phyloP scores from a whole-genome alignment of 768 basidiomycete species.

The Amanita subjunquillea region DNA sequence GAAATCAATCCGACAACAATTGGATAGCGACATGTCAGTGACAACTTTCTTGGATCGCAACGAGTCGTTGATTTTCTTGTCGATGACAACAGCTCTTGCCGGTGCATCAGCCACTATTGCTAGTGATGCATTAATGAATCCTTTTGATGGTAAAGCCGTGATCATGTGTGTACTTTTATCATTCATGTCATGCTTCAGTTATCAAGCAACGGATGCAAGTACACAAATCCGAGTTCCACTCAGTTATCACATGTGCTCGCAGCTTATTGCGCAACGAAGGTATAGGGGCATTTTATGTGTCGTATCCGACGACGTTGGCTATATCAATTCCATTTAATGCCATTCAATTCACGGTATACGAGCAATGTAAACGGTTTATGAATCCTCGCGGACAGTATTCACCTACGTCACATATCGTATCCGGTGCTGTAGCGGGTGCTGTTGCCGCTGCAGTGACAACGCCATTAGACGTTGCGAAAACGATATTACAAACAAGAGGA shows the following conservation, averaged over 20 bases:
- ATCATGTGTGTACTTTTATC: not conserved
- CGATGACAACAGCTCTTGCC: slow-evolving; percentile 54
- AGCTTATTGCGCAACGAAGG: slow-evolving; percentile 84
- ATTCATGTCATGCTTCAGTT: slow-evolving; percentile 38
- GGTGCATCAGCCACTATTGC: slow-evolving; percentile 93
- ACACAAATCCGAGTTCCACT: slow-evolving; percentile 85
- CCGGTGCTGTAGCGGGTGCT: slow-evolving; percentile 88
- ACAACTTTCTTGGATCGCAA: not conserved
- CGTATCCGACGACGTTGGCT: slow-evolving; percentile 94
- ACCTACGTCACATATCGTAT: slow-evolving; percentile 84
- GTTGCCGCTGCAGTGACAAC: slow-evolving; percentile 94
- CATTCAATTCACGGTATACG: slow-evolving; percentile 95
- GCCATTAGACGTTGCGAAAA: slow-evolving; percentile 96
- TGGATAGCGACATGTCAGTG: slow-evolving; percentile 82
- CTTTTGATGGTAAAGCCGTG: slow-evolving; percentile 79
- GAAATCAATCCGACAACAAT: slow-evolving; percentile 71
- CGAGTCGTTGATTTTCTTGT: not conserved
- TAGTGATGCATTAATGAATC: slow-evolving; percentile 97
- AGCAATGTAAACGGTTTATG: slow-evolving; percentile 76
- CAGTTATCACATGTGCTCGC: slow-evolving; percentile 76
- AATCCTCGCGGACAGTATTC: slow-evolving; percentile 87
- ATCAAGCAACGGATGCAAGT: slow-evolving; percentile 99
- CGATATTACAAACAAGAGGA: slow-evolving; percentile 90
- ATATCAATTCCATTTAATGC: slow-evolving; percentile 98
- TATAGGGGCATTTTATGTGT: slow-evolving; percentile 88